Percentiles rank a stretch among this genome's conserved stretches.
Conservation (phyloP, 768 basidiomycete species). For the Fomitopsis serialis region DNA sequence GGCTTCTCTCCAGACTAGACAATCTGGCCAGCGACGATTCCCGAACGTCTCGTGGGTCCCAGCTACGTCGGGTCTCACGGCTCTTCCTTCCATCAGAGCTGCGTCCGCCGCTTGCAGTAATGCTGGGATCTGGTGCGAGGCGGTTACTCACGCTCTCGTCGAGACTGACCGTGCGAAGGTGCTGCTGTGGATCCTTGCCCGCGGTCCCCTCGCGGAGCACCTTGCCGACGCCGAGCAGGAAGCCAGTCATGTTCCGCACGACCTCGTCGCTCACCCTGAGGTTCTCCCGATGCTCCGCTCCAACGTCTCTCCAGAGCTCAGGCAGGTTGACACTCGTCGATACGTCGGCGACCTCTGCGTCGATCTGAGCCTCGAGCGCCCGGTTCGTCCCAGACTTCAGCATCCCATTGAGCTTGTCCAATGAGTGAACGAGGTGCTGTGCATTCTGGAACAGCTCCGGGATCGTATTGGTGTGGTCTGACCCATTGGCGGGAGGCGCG, state of each 20-base stretch:
- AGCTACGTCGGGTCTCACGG: slow-evolving; percentile 40
- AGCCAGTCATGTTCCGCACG: slow-evolving; percentile 68
- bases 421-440: slow-evolving; percentile 54
- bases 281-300: slow-evolving; percentile 68
- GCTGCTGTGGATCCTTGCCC: slow-evolving; percentile 31
- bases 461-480: slow-evolving; percentile 33
- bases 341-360: slow-evolving; percentile 58
- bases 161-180: slow-evolving; percentile 48
- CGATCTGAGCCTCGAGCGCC: slow-evolving; percentile 70
- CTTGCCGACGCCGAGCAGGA: slow-evolving; percentile 71
- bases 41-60: slow-evolving; percentile 28
- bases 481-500: slow-evolving; percentile 44
- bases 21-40: slow-evolving; percentile 23
- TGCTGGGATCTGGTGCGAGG: slow-evolving; percentile 28
- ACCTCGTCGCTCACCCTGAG: slow-evolving; percentile 73
- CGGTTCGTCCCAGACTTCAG: slow-evolving; percentile 49
- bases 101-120: slow-evolving; percentile 31
- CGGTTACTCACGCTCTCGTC: slow-evolving; percentile 41
- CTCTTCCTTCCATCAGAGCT: slow-evolving; percentile 56
- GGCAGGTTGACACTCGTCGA: slow-evolving; percentile 32
- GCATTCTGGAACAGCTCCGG: slow-evolving; percentile 59
- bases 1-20: slow-evolving; percentile 17
- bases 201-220: slow-evolving; percentile 52
- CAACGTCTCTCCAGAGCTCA: slow-evolving; percentile 64
- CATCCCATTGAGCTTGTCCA: slow-evolving; percentile 63